Evolutionary conservation across 2,329 filamentous ascomycete genomes (phyloP).

Genomic region (Endoconidiophora polonica): DNA sequence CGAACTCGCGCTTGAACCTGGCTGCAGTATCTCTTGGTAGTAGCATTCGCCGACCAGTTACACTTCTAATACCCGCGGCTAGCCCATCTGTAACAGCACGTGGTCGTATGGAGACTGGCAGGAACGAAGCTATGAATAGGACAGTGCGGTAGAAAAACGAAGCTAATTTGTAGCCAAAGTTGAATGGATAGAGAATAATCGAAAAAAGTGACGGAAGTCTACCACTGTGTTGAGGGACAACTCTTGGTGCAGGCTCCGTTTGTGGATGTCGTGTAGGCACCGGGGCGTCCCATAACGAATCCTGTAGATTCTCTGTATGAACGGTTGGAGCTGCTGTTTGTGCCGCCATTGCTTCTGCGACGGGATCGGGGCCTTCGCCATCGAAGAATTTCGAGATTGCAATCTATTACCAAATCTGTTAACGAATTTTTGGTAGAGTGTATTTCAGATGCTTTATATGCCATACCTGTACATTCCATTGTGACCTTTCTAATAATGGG

Average conservation of each 20-base stretch:
- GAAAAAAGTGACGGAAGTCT: conserved; percentile 63
- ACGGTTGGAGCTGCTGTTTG: conserved; percentile 44
- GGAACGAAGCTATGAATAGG: conserved; percentile 62
- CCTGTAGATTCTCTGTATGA: conserved; percentile 59
- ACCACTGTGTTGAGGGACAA: conserved; percentile 65
- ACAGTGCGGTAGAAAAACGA: conserved; percentile 55
- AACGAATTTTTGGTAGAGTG: background rate
- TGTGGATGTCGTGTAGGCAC: conserved; percentile 17
- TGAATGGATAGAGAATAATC: conserved; percentile 41
- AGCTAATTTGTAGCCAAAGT: conserved; percentile 56
- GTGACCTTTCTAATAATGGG: conserved; percentile 62
- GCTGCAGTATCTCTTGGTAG: conserved; percentile 77
- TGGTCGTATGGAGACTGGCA: conserved; percentile 49
- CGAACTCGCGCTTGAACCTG: conserved; percentile 81
- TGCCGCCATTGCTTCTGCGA: conserved; percentile 57
- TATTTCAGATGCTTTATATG: conserved; percentile 11
- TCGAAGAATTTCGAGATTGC: conserved; percentile 97
- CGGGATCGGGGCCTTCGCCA: conserved; percentile 69
- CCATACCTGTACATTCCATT: conserved; percentile 84
- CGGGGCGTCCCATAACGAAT: conserved; percentile 30
- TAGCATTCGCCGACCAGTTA: conserved; percentile 55
- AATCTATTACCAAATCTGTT: conserved; percentile 38
- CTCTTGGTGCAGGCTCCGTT: conserved; percentile 60
- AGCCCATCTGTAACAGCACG: conserved; percentile 37
- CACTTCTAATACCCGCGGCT: conserved; percentile 36